phyloP scores from a whole-genome alignment of 2,329 filamentous ascomycete genomes.

The Xylaria sp. region DNA sequence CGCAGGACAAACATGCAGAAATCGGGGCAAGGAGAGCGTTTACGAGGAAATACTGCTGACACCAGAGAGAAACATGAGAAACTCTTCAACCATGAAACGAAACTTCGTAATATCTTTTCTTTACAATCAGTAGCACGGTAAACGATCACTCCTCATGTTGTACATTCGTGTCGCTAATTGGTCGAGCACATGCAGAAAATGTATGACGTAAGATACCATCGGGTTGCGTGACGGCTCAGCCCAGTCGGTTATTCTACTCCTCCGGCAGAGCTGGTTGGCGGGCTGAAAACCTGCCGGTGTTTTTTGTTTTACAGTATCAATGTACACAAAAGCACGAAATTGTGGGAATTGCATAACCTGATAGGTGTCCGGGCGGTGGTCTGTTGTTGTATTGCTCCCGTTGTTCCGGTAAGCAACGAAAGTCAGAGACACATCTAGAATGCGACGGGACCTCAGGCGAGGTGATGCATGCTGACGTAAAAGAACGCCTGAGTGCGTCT shows the following conservation, averaged over 20 bases:
- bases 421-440: background rate
- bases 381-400: background rate
- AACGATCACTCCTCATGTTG: background rate
- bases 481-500: background rate
- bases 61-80: background rate
- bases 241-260: too few relatives aligned
- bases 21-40: background rate
- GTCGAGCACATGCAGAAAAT: too few relatives aligned
- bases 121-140: background rate
- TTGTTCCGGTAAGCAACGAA: background rate
- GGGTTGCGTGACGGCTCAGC: background rate
- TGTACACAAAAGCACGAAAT: background rate
- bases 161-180: too few relatives aligned
- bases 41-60: too few relatives aligned
- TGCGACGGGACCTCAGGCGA: too few relatives aligned
- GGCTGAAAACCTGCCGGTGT: too few relatives aligned
- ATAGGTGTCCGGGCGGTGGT: background rate
- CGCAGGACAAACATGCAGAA: background rate
- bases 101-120: background rate
- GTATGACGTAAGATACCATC: background rate
- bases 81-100: too few relatives aligned
- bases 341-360: background rate
- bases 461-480: background rate
- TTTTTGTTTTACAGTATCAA: too few relatives aligned
- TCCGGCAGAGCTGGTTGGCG: too few relatives aligned